Evolutionary conservation across 257 asterid genomes (phyloP).

Genomic region (Nicotiana tabacum): DNA sequence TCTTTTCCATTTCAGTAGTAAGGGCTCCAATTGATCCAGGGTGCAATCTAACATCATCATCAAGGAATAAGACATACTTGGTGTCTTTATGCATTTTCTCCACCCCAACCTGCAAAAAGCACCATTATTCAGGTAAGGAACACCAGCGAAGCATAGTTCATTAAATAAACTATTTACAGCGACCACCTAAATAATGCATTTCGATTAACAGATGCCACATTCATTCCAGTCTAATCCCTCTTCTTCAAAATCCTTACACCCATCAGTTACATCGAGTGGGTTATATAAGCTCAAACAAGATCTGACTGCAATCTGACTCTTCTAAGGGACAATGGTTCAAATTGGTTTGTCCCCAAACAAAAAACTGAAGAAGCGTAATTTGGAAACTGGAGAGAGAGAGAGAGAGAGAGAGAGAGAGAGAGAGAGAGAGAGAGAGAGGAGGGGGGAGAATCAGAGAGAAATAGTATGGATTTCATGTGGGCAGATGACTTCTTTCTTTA

Average conservation of each 20-base stretch:
- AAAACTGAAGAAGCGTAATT: neutral
- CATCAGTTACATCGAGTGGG: neutral
- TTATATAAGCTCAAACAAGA: neutral
- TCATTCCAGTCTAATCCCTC: neutral
- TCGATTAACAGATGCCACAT: neutral
- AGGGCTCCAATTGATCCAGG: conserved; percentile 99
- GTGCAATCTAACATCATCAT: conserved; percentile 96
- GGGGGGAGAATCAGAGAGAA: neutral
- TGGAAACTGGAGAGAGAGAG: neutral
- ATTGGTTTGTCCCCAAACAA: neutral
- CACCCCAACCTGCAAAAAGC: conserved; percentile 71
- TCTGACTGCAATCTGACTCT: conserved; percentile 2
- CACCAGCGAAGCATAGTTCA: neutral
- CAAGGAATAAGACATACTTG: conserved; percentile 89
- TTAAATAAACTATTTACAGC: neutral
- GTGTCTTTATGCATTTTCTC: conserved; percentile 89
- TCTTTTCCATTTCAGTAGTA: conserved; percentile 86
- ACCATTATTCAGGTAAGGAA: neutral
- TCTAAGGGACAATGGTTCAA: neutral
- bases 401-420: neutral
- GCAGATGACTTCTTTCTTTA: conserved; percentile 7
- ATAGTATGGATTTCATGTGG: neutral
- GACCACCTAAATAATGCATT: neutral
- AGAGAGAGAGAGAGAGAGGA: too few species aligned
- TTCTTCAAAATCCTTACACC: neutral